Evolutionary conservation across 345 rosid genomes (phyloP).

Genomic region (Garcia nutans): DNA sequence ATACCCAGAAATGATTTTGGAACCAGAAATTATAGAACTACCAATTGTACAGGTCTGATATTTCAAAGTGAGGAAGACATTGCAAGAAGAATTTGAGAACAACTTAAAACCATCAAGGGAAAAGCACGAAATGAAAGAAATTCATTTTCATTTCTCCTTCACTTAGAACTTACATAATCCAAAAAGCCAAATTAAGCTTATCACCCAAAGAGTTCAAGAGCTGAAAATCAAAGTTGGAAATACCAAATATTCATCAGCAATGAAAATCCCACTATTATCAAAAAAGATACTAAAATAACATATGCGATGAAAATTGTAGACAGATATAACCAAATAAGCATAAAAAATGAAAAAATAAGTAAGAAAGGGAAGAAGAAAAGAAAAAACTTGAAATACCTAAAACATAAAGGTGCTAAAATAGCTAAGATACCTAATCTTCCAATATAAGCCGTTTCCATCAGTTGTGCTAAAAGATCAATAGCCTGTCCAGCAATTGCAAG

Average conservation of each 20-base stretch:
- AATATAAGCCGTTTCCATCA: slow-evolving; percentile 95
- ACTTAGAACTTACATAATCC: neutral
- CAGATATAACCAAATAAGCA: neutral
- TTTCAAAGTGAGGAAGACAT: neutral
- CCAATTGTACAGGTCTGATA: too few relatives aligned
- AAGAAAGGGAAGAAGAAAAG: slow-evolving; percentile 1
- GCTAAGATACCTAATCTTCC: slow-evolving; percentile 70
- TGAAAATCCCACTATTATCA: neutral
- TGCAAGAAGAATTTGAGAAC: neutral
- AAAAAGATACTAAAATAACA: too few relatives aligned
- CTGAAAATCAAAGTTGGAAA: neutral
- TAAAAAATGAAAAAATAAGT: neutral
- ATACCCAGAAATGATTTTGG: neutral
- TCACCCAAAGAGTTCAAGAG: neutral
- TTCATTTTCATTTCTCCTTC: neutral
- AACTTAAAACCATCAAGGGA: neutral
- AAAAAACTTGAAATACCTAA: neutral
- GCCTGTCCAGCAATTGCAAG: slow-evolving; percentile 95
- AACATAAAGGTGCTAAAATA: neutral
- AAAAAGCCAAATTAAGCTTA: neutral
- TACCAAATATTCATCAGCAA: neutral
- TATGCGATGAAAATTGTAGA: neutral
- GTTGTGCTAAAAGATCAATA: slow-evolving; percentile 74
- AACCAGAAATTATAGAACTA: neutral
- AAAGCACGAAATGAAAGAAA: neutral